phyloP scores from a whole-genome alignment of 371 early-diverging fungal genomes.

The Globomyces sp. region DNA sequence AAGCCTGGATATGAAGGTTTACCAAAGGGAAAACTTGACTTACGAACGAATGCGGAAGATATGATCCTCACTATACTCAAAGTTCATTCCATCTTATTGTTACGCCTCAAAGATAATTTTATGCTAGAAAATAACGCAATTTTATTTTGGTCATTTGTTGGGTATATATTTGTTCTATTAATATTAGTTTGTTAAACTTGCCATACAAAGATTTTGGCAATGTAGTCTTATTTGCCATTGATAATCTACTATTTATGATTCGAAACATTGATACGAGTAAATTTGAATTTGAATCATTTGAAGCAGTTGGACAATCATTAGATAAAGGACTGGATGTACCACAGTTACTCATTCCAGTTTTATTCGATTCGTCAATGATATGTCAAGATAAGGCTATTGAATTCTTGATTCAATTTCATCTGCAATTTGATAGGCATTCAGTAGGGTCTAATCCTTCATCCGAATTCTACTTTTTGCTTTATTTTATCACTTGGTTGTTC shows the following conservation, averaged over 20 bases:
- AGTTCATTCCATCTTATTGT: neutral
- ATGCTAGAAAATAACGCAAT: neutral
- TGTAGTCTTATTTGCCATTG: constrained; percentile 26
- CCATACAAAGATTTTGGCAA: constrained; percentile 24
- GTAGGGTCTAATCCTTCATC: constrained; percentile 30
- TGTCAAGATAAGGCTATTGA: constrained; percentile 36
- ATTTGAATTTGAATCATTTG: constrained; percentile 14
- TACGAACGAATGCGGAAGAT: constrained; percentile 10
- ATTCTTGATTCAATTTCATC: constrained; percentile 32
- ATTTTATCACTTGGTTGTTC: constrained; percentile 37
- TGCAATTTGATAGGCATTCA: constrained; percentile 26
- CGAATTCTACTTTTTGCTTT: constrained; percentile 39
- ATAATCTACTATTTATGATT: constrained; percentile 31
- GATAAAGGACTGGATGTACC: constrained; percentile 25
- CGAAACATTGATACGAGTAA: constrained; percentile 11
- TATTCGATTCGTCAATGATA: constrained; percentile 23
- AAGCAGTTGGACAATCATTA: constrained; percentile 14
- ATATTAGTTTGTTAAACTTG: constrained; percentile 19
- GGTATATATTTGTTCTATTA: neutral
- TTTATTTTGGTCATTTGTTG: constrained; percentile 9
- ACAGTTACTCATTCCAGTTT: constrained; percentile 30
- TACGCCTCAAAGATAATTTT: no score
- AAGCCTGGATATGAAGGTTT: constrained; percentile 17
- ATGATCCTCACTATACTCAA: constrained; percentile 9
- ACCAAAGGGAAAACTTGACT: constrained; percentile 14